Evolutionary conservation across 2,329 filamentous ascomycete genomes (phyloP).

Genomic region (Tolypocladium ovalisporum): DNA sequence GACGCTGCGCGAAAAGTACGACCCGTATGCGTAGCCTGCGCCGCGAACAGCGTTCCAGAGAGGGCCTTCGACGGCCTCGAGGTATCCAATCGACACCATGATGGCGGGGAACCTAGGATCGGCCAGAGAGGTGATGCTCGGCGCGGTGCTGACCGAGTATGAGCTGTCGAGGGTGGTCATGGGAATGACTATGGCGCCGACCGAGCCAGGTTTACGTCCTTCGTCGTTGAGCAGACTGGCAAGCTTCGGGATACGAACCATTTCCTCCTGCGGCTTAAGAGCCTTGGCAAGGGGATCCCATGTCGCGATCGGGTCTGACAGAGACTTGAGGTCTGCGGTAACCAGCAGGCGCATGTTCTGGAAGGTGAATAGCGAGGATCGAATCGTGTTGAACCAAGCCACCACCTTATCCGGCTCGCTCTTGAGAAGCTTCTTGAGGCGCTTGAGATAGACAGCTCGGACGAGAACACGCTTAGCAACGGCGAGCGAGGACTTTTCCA

Average conservation of each 20-base stretch:
- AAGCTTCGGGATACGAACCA: conserved; percentile 62
- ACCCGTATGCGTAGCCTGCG: conserved; percentile 85
- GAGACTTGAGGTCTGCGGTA: conserved; percentile 65
- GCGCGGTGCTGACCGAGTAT: conserved; percentile 66
- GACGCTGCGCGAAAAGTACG: conserved; percentile 64
- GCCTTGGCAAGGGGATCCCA: conserved; percentile 51
- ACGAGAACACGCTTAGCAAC: conserved; percentile 75
- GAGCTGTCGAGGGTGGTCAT: conserved; percentile 91
- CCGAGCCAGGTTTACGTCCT: conserved; percentile 63
- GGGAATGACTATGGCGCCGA: conserved; percentile 69
- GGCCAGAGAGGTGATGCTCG: conserved; percentile 62
- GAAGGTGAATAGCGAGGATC: conserved; percentile 66
- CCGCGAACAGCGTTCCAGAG: conserved; percentile 91
- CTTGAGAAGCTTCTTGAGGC: conserved; percentile 69
- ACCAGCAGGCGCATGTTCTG: conserved; percentile 80
- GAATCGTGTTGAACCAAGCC: conserved; percentile 64
- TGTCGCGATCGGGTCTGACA: conserved; percentile 63
- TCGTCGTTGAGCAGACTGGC: conserved; percentile 62
- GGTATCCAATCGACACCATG: conserved; percentile 80
- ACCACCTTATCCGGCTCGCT: conserved; percentile 68
- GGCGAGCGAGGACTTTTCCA: conserved; percentile 62
- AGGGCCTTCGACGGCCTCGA: conserved; percentile 87
- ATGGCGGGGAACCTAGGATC: conserved; percentile 74
- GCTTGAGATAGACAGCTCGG: conserved; percentile 77
- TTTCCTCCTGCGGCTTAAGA: conserved; percentile 28